Evolutionary conservation across 495 filamentous ascomycete genomes (phyloP), one percentile per base, ranked within the genome.

Genomic region (Neurospora sp.): DNA sequence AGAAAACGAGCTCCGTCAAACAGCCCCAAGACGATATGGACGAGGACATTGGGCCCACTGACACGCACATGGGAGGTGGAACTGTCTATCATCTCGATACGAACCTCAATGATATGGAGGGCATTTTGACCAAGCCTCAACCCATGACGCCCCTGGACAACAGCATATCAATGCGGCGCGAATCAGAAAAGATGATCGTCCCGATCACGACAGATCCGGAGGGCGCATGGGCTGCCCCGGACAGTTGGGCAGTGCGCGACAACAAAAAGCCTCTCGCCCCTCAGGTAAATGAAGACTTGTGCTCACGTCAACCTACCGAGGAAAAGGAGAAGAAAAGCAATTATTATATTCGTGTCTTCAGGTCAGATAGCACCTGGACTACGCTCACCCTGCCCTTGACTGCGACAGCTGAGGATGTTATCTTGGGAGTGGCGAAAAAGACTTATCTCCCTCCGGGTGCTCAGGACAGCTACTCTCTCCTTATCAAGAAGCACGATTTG

Each of bases 311-410:
- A 19, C 28, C 54, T 34, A 9, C 54, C 15, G 54, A 66, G 13
- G 54, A 66, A 19, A 91, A 92, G 72, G 89, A 92, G 76, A 90
- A 92, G 78, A 83, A 86, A 24, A 83, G 82, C 8, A 88, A 90
- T 54, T 97, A 96, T 80, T 97, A 93, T 79, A 95, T 98, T 74
- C 93, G 96, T n/a, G 90, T 99, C 21, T 99, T 98, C 83, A 90
- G 94, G 37, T 89, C 91, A 13, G 96, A 99, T 79, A 92, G 90
- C 17, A 97, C 96, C 9, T 99, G 98, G 82, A 93, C 93, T 9
- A 97, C 94, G 0, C 87, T 98, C 19, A 94, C 93, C 28, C 88
- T 92, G 77, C 85, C 88, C 21, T 82, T 98, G 74, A 92, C 93
- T 77, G 89, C 95, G 7, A 93, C 93, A 0, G 96, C 96, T 9